A percentile compares a stretch with the other conserved stretches of the same genome.
phyloP scores from a whole-genome alignment of 371 early-diverging fungal species.

The Nosema bombycis region DNA sequence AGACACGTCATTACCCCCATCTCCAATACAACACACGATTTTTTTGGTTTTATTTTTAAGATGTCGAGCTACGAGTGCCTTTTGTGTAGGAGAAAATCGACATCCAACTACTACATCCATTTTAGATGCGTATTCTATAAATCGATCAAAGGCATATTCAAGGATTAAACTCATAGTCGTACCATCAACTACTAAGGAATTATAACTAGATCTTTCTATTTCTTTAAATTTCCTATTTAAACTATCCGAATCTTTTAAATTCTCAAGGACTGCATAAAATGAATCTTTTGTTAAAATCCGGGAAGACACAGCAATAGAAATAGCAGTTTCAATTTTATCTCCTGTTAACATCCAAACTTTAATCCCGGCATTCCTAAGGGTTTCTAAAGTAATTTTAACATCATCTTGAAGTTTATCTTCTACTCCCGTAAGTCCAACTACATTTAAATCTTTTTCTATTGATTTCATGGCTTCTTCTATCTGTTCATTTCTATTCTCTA shows the following conservation, averaged over 20 bases:
- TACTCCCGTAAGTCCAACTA: conserved; percentile 89
- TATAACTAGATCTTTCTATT: conserved; percentile 44
- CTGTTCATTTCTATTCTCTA: conserved; percentile 70
- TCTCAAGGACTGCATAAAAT: conserved; percentile 50
- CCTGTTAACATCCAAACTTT: conserved; percentile 97
- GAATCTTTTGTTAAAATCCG: conserved; percentile 73
- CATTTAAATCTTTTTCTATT: conserved; percentile 77
- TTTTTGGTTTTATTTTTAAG: conserved; percentile 73
- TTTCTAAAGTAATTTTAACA: conserved; percentile 79
- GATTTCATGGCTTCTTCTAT: conserved; percentile 70
- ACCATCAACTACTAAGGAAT: conserved; percentile 89
- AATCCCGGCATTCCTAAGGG: conserved; percentile 78
- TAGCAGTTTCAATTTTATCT: conserved; percentile 97
- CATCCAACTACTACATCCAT: conserved; percentile 85
- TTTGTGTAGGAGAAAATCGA: conserved; percentile 95
- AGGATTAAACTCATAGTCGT: conserved; percentile 75
- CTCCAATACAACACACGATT: conserved; percentile 83
- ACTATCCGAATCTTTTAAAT: conserved; percentile 41
- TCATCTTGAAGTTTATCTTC: conserved; percentile 92
- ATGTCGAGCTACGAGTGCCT: conserved; percentile 83
- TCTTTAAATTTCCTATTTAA: conserved; percentile 39
- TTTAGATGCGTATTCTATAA: conserved; percentile 72
- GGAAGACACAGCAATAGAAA: conserved; percentile 83
- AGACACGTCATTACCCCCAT: conserved; percentile 96
- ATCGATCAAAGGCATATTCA: conserved; percentile 72